Conservation (phyloP, 768 basidiomycete genomes). For the Polyporus arcularius region DNA sequence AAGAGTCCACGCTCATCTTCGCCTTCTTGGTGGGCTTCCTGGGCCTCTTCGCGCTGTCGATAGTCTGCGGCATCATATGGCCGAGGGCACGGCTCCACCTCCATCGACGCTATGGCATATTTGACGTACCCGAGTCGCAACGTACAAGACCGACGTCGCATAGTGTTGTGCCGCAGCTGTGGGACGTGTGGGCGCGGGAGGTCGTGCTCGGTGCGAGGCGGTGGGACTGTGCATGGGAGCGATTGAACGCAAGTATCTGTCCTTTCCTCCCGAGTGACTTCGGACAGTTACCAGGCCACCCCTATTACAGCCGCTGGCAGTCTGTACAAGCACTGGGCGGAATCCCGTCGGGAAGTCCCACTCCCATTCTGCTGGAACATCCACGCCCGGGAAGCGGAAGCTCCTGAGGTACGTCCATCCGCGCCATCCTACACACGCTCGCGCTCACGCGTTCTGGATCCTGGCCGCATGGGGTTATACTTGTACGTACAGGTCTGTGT, state of each 20-base stretch:
- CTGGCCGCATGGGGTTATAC: background rate
- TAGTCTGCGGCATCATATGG: slow-evolving; percentile 6
- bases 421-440: background rate
- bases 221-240: slow-evolving; percentile 13
- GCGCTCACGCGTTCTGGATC: slow-evolving; percentile 3
- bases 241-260: slow-evolving; percentile 15
- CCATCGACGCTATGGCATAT: background rate
- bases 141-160: background rate
- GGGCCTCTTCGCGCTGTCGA: background rate
- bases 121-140: background rate
- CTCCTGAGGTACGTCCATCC: slow-evolving; percentile 3
- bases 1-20: slow-evolving; percentile 17
- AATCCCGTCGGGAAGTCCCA: too few species aligned
- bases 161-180: background rate
- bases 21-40: slow-evolving; percentile 18
- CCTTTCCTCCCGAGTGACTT: background rate
- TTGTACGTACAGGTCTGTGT: background rate
- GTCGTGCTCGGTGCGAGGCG: background rate
- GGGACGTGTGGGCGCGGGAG: slow-evolving; percentile 11
- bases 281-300: background rate
- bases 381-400: slow-evolving; percentile 10
- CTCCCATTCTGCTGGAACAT: background rate
- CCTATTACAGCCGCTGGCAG: slow-evolving; percentile 9
- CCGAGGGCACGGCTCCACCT: slow-evolving; percentile 1
- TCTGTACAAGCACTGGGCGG: background rate